Percentiles rank a stretch among this genome's conserved stretches.
phyloP scores from a whole-genome alignment of 2,329 filamentous ascomycete genomes.

The Phyllosticta citriasiana region DNA sequence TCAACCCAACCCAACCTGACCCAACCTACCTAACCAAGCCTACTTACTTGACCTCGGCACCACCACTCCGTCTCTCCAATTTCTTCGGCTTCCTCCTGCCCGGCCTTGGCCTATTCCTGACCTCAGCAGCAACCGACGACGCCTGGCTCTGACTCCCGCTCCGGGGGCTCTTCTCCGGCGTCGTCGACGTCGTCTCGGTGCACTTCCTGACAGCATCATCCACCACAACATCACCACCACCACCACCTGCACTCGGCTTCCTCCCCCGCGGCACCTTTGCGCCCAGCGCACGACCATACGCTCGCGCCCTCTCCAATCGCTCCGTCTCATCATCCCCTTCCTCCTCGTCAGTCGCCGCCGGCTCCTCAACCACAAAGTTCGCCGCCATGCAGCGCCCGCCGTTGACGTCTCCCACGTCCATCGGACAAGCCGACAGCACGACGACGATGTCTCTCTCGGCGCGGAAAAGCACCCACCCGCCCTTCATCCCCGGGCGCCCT shows the following conservation, averaged over 20 bases:
- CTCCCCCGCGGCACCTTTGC: slow-evolving; percentile 3
- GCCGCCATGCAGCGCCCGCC: slow-evolving; percentile 29
- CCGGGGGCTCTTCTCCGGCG: too few relatives aligned
- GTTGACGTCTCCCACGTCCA: slow-evolving; percentile 27
- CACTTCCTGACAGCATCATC: not conserved
- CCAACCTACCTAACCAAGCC: not conserved
- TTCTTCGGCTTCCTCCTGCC: slow-evolving; percentile 30
- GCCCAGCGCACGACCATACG: not conserved
- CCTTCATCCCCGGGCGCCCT: slow-evolving; percentile 19
- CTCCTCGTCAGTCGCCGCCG: slow-evolving; percentile 13
- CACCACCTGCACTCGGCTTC: not conserved
- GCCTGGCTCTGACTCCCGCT: too few relatives aligned
- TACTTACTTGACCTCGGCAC: not conserved
- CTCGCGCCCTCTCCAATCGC: slow-evolving; percentile 8
- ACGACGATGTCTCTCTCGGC: slow-evolving; percentile 28
- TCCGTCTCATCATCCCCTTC: not conserved
- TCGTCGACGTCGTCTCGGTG: not conserved
- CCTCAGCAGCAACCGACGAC: not conserved
- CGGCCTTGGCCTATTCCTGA: slow-evolving; percentile 2
- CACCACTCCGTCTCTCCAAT: slow-evolving; percentile 19
- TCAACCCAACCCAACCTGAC: not conserved
- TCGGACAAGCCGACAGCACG: slow-evolving; percentile 29
- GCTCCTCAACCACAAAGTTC: slow-evolving; percentile 29
- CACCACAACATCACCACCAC: too few relatives aligned
- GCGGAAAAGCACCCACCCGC: slow-evolving; percentile 23